Percentiles rank a stretch among this genome's conserved stretches.
These are phyloP conservation scores for Goffeauzyma gilvescens DNA, from an alignment of 768 basidiomycete species.

Conservation along the genomic window DNA sequence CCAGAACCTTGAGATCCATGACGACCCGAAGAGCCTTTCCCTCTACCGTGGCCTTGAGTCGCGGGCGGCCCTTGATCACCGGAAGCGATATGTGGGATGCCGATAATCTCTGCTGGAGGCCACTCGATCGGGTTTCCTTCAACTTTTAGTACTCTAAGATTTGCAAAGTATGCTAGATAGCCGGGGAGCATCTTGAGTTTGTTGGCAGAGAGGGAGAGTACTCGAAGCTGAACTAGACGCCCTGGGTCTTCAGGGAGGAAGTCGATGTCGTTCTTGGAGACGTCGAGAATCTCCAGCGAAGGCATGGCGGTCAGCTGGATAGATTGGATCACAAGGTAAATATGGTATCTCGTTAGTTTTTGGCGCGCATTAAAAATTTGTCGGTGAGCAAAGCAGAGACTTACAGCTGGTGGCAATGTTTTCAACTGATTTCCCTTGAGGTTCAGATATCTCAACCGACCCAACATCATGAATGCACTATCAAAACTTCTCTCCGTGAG, in stretches of 20 bases:
- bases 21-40: background rate
- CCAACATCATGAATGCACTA: slow-evolving; percentile 20
- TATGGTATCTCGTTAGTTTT: slow-evolving; percentile 6
- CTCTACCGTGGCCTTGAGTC: no score
- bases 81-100: no score
- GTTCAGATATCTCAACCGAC: slow-evolving; percentile 30
- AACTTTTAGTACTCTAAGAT: slow-evolving; percentile 59
- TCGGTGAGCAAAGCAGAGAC: slow-evolving; percentile 35
- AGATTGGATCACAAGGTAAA: background rate
- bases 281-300: slow-evolving; percentile 78
- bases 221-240: slow-evolving; percentile 53
- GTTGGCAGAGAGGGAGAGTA: slow-evolving; percentile 71
- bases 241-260: slow-evolving; percentile 62
- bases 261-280: slow-evolving; percentile 79
- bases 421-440: slow-evolving; percentile 49
- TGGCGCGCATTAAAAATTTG: slow-evolving; percentile 1
- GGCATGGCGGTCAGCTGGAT: slow-evolving; percentile 60
- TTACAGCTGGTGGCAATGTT: slow-evolving; percentile 67
- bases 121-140: slow-evolving; percentile 88
- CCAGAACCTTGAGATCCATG: slow-evolving; percentile 1
- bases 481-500: slow-evolving; percentile 42
- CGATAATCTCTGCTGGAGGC: no score
- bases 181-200: slow-evolving; percentile 57
- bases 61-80: no score
- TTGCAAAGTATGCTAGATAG: slow-evolving; percentile 54